A percentile compares a stretch with the other conserved stretches of the same genome.
Evolutionary conservation across 371 early-diverging fungal genomes (phyloP).

Genomic region (Circinella minor): DNA sequence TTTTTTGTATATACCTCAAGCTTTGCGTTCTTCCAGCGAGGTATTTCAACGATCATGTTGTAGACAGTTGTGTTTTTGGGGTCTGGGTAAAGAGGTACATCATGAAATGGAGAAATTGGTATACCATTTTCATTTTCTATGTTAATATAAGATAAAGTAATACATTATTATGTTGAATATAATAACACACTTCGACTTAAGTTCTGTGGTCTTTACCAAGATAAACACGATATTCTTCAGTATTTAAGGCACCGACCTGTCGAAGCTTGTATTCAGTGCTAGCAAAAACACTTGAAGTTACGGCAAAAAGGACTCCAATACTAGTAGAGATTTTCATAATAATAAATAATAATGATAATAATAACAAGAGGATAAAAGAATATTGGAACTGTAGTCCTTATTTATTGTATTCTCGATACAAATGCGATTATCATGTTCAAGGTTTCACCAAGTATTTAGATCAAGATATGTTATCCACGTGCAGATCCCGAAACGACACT

Average conservation of each 20-base stretch:
- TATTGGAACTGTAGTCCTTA: no score
- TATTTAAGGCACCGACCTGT: constrained; percentile 82
- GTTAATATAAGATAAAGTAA: neutral
- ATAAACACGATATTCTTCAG: constrained; percentile 84
- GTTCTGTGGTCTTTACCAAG: constrained; percentile 61
- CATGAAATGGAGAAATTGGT: constrained; percentile 21
- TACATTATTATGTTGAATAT: neutral
- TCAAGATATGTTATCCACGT: no score
- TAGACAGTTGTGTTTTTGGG: constrained; percentile 4
- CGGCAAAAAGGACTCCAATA: neutral
- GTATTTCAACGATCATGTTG: constrained; percentile 99
- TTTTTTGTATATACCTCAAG: constrained; percentile 81
- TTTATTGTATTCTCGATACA: no score
- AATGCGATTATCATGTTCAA: neutral
- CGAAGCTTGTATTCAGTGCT: constrained; percentile 74
- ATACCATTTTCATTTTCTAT: constrained; percentile 18
- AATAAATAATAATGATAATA: neutral
- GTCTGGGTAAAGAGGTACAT: constrained; percentile 18
- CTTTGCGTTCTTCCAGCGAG: constrained; percentile 99
- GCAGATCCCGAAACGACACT: no score
- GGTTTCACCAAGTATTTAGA: neutral
- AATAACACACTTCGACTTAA: neutral
- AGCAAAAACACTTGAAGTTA: constrained; percentile 24
- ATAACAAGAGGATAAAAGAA: neutral
- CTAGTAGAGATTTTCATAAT: constrained; percentile 1